phyloP scores from a whole-genome alignment of 2,329 filamentous ascomycete species.

The Volutella citrinella region DNA sequence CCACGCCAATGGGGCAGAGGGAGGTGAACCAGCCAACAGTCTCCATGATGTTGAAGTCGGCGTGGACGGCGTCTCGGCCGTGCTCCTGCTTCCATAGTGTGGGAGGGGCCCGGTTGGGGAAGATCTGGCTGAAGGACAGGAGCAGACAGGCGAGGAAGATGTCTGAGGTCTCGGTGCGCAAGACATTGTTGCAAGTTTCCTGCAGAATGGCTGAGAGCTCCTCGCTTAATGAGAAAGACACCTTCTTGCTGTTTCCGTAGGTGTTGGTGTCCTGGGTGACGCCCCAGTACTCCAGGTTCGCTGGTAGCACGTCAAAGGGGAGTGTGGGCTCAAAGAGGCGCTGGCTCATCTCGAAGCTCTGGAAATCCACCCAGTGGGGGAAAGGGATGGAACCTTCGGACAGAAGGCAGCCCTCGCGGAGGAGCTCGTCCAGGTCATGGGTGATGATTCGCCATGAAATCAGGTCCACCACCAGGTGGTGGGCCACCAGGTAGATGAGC shows the following conservation, averaged over 20 bases:
- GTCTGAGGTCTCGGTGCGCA: constrained; percentile 51
- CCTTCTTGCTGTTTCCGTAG: constrained; percentile 41
- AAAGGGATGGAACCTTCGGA: constrained; percentile 47
- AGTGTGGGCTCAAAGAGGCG: constrained; percentile 28
- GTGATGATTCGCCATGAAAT: constrained; percentile 50
- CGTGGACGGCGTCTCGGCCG: constrained; percentile 43
- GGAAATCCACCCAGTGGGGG: constrained; percentile 47
- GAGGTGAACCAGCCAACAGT: constrained; percentile 62
- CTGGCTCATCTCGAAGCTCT: constrained; percentile 35
- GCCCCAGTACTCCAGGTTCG: constrained; percentile 47
- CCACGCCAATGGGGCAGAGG: constrained; percentile 48
- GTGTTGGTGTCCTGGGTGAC: constrained; percentile 41
- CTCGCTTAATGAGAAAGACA: constrained; percentile 40
- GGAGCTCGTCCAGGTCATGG: constrained; percentile 47
- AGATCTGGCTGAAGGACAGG: constrained; percentile 54
- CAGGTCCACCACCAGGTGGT: constrained; percentile 50
- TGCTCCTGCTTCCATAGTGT: constrained; percentile 54
- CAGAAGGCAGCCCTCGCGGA: constrained; percentile 41
- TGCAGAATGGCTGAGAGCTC: constrained; percentile 43
- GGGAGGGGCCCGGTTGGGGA: constrained; percentile 48
- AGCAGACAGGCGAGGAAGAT: constrained; percentile 52
- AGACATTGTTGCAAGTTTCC: constrained; percentile 40
- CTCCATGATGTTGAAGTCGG: constrained; percentile 49
- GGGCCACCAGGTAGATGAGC: constrained; percentile 47
- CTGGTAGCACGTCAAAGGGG: constrained; percentile 37